A percentile compares a stretch with the other conserved stretches of the same genome.
Evolutionary conservation across 768 basidiomycete genomes (phyloP).

Genomic region (Boletus reticulatus): DNA sequence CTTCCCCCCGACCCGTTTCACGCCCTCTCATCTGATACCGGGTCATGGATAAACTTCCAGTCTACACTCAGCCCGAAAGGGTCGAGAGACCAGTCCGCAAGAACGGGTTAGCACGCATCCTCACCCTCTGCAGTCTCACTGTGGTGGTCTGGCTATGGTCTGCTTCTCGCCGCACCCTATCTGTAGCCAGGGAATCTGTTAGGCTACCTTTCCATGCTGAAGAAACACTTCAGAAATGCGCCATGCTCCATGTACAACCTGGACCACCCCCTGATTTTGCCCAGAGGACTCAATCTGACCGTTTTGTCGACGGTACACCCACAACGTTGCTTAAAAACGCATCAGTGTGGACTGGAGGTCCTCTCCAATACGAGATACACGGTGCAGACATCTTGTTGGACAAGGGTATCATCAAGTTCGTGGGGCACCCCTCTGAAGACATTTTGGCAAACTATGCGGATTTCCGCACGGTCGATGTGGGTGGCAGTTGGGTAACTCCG

Average conservation of each 20-base stretch:
- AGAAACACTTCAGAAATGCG: slow-evolving; percentile 34
- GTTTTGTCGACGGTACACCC: slow-evolving; percentile 37
- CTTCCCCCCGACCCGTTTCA: background rate
- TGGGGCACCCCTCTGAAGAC: slow-evolving; percentile 42
- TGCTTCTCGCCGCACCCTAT: slow-evolving; percentile 10
- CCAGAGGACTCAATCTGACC: slow-evolving; percentile 35
- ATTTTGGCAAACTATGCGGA: slow-evolving; percentile 38
- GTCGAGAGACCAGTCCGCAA: slow-evolving; percentile 13
- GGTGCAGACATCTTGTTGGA: slow-evolving; percentile 42
- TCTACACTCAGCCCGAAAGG: slow-evolving; percentile 1
- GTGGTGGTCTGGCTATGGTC: slow-evolving; percentile 19
- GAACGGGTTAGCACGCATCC: slow-evolving; percentile 12
- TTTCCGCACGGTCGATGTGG: slow-evolving; percentile 55
- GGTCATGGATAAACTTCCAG: slow-evolving; percentile 31
- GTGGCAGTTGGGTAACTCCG: slow-evolving; percentile 68
- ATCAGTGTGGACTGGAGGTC: slow-evolving; percentile 51
- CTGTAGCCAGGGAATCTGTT: slow-evolving; percentile 9
- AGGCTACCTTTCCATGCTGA: slow-evolving; percentile 29
- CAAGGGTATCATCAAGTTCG: slow-evolving; percentile 34
- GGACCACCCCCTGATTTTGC: slow-evolving; percentile 36
- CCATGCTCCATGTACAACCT: slow-evolving; percentile 33
- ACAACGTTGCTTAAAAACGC: slow-evolving; percentile 45
- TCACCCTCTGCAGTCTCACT: slow-evolving; percentile 18
- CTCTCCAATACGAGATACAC: slow-evolving; percentile 34
- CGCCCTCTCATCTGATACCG: background rate